phyloP scores from a whole-genome alignment of 306 rosid species.

The Rosa lucieae region DNA sequence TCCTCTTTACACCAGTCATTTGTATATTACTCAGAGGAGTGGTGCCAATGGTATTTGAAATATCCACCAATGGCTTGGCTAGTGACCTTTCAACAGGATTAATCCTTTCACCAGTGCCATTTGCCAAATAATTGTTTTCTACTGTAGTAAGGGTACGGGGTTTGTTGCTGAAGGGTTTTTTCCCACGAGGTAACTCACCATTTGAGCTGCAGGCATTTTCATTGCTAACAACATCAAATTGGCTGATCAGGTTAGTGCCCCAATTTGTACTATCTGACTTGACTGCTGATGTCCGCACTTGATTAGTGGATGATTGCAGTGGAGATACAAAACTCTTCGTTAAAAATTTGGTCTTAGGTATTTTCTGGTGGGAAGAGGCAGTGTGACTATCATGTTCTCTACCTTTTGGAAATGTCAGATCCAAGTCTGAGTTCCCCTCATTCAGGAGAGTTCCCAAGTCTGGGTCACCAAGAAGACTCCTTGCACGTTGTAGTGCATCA shows the following conservation, averaged over 20 bases:
- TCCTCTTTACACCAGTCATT: constrained; percentile 51
- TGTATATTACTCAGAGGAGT: constrained; percentile 30
- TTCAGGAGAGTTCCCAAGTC: constrained; percentile 65
- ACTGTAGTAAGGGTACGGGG: constrained; percentile 20
- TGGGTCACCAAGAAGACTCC: constrained; percentile 84
- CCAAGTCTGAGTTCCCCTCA: constrained; percentile 39
- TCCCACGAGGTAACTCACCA: constrained; percentile 33
- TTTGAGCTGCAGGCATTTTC: constrained; percentile 35
- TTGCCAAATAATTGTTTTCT: constrained; percentile 29
- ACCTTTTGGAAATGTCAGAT: constrained; percentile 35
- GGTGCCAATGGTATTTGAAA: constrained; percentile 55
- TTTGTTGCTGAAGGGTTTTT: constrained; percentile 29
- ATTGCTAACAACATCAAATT: constrained; percentile 64
- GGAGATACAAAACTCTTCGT: constrained; percentile 50
- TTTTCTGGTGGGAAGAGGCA: constrained; percentile 30
- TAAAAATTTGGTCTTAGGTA: constrained; percentile 22
- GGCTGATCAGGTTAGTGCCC: constrained; percentile 61
- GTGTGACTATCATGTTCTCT: constrained; percentile 34
- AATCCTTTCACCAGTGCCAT: constrained; percentile 35
- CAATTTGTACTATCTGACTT: constrained; percentile 36
- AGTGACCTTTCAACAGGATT: constrained; percentile 35
- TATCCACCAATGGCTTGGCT: constrained; percentile 54
- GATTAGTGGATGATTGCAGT: constrained; percentile 36
- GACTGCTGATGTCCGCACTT: constrained; percentile 35
- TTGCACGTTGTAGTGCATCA: constrained; percentile 78